Evolutionary conservation across 345 rosid genomes (phyloP).

Genomic region (Isatis tinctoria): DNA sequence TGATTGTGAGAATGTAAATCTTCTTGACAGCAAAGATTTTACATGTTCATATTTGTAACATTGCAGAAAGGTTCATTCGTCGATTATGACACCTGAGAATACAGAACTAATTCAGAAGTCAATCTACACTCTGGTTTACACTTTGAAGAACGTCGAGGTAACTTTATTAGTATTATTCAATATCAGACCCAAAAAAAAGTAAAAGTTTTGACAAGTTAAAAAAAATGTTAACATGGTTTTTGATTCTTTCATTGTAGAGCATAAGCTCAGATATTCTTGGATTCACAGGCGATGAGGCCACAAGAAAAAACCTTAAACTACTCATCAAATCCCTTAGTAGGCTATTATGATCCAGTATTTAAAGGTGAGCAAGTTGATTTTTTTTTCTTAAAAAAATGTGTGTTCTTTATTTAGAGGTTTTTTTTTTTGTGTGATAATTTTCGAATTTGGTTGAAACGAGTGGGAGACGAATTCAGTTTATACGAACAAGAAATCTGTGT

Average conservation of each 20-base stretch:
- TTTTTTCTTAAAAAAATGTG: constrained; percentile 1
- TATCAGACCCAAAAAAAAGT: neutral
- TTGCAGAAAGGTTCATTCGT: constrained; percentile 65
- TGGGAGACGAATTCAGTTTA: constrained; percentile 1
- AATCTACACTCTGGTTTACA: constrained; percentile 73
- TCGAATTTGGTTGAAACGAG: neutral
- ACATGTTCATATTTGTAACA: neutral
- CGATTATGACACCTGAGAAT: constrained; percentile 92
- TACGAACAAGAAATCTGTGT: constrained; percentile 10
- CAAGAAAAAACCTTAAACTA: constrained; percentile 74
- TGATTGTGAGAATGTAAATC: neutral
- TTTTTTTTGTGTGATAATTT: neutral
- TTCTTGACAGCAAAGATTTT: neutral
- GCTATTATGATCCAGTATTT: constrained; percentile 43
- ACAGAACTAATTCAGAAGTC: constrained; percentile 84
- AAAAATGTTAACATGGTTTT: neutral
- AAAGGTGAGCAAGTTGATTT: constrained; percentile 21
- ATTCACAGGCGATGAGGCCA: constrained; percentile 96
- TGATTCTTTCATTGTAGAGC: constrained; percentile 45
- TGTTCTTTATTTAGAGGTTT: neutral
- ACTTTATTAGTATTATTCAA: neutral
- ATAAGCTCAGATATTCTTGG: constrained; percentile 96
- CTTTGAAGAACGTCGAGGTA: constrained; percentile 95
- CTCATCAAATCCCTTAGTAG: constrained; percentile 98
- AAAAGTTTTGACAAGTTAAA: neutral